Conservation (phyloP, 352 stramenopile genomes). For the Thraustochytrium striatum region DNA sequence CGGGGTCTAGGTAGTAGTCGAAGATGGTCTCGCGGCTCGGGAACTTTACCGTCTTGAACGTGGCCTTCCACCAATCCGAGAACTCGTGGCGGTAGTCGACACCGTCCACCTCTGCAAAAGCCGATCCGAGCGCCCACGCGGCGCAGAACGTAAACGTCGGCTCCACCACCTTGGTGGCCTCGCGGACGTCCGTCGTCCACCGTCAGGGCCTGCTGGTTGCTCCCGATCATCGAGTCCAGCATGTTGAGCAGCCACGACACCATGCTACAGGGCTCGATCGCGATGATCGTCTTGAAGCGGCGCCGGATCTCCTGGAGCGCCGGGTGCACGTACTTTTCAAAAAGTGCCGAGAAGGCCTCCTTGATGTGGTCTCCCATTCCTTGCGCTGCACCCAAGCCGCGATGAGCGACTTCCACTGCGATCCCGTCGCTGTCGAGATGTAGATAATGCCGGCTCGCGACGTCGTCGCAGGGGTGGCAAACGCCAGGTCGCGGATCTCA, state of each 20-base stretch:
- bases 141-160: conserved; percentile 88
- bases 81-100: conserved; percentile 88
- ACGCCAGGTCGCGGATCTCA: conserved; percentile 90
- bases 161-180: conserved; percentile 57
- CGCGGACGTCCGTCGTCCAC: conserved; percentile 1
- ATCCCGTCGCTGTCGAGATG: conserved; percentile 87
- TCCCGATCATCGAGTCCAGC: conserved; percentile 34
- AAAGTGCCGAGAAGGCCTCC: conserved; percentile 73
- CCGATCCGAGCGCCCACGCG: conserved; percentile 88
- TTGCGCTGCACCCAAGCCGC: conserved; percentile 81
- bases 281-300: background rate
- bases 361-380: conserved; percentile 64
- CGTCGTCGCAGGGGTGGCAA: conserved; percentile 88
- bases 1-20: conserved; percentile 91
- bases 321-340: conserved; percentile 76
- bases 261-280: background rate
- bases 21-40: conserved; percentile 91
- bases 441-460: conserved; percentile 90
- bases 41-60: conserved; percentile 93
- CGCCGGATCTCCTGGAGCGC: conserved; percentile 3
- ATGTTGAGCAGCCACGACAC: conserved; percentile 6
- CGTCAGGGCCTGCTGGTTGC: background rate
- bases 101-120: conserved; percentile 84
- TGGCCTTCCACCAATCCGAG: conserved; percentile 88
- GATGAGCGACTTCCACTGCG: conserved; percentile 90